Conservation (phyloP, 225 moss, liverwort and hornwort species). For the Marchantia polymorpha region DNA sequence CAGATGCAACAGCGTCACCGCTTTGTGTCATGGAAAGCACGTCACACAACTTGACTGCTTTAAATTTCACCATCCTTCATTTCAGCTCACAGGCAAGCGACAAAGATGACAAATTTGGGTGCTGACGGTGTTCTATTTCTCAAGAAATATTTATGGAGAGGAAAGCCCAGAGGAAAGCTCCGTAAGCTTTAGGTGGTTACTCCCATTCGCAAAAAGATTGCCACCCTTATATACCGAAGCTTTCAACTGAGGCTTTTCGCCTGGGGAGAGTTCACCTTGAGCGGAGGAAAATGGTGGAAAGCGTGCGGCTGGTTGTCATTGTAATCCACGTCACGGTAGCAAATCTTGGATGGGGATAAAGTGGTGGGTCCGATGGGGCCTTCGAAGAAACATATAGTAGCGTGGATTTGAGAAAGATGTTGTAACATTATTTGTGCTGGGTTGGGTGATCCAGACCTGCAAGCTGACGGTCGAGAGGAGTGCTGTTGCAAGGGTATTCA, state of each 20-base stretch:
- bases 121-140: neutral
- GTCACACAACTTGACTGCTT: neutral
- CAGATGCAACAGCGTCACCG: neutral
- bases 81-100: too few relatives aligned
- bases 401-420: neutral
- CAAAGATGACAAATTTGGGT: too few relatives aligned
- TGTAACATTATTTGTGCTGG: neutral
- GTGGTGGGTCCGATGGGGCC: neutral
- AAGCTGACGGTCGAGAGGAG: neutral
- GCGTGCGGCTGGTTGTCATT: neutral
- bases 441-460: neutral
- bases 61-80: too few relatives aligned
- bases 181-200: neutral
- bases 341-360: neutral
- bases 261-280: neutral
- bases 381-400: too few relatives aligned
- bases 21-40: neutral
- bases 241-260: too few relatives aligned
- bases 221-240: too few relatives aligned
- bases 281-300: neutral
- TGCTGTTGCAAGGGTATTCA: neutral
- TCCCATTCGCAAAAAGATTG: too few relatives aligned
- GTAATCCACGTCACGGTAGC: neutral
- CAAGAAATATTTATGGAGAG: neutral
- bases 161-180: neutral